These are phyloP conservation scores for Thraustochytrium sp. DNA, from an alignment of 352 stramenopile species.

Conservation along the genomic window DNA sequence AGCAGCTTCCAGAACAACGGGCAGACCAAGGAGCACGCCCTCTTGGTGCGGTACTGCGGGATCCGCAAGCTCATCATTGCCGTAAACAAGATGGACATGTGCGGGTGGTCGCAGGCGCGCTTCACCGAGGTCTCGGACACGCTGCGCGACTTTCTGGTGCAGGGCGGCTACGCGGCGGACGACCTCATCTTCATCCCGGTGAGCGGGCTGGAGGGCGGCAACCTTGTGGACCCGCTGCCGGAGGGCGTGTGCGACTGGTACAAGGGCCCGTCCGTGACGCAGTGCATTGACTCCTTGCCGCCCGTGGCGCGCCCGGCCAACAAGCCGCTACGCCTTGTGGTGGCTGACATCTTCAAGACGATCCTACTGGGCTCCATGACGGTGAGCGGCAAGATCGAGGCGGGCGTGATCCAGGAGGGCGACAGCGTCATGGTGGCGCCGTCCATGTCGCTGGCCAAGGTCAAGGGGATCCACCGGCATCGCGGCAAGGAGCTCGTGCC, in stretches of 20 bases:
- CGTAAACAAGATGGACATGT: conserved; percentile 96
- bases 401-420: conserved; percentile 23
- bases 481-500: conserved; percentile 12
- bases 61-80: conserved; percentile 90
- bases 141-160: conserved; percentile 63
- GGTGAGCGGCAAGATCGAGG: conserved; percentile 35
- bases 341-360: conserved; percentile 41
- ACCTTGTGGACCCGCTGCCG: conserved; percentile 56
- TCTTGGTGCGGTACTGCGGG: conserved; percentile 83
- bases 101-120: conserved; percentile 65
- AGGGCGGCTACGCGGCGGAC: conserved; percentile 47
- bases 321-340: conserved; percentile 36
- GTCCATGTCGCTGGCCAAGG: background rate
- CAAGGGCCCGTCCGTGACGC: background rate
- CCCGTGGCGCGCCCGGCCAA: background rate
- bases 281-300: conserved; percentile 27
- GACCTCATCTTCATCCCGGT: conserved; percentile 68
- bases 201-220: conserved; percentile 72
- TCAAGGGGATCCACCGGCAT: conserved; percentile 31
- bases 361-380: conserved; percentile 31
- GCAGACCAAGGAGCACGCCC: conserved; percentile 94
- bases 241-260: conserved; percentile 3
- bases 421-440: conserved; percentile 21
- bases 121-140: conserved; percentile 70
- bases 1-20: conserved; percentile 85